Evolutionary conservation across 176 grass and related monocot genomes (phyloP).

Genomic region (Dendrocalamus sinicus): DNA sequence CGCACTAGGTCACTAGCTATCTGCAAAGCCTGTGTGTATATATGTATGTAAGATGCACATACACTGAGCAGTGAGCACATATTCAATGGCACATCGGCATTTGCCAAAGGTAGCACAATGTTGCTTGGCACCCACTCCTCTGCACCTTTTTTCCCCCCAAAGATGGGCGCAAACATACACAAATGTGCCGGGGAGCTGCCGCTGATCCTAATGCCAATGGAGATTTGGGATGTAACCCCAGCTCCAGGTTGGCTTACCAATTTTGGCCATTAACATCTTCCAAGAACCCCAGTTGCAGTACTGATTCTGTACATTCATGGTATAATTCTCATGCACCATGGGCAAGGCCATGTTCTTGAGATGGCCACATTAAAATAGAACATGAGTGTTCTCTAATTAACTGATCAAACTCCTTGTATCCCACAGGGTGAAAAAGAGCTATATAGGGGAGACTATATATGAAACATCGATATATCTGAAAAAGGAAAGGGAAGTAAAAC

Average conservation of each 20-base stretch:
- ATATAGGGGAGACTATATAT: constrained; percentile 28
- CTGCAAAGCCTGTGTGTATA: not conserved
- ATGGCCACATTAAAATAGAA: constrained; percentile 15
- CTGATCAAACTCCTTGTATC: not conserved
- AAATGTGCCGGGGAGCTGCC: constrained; percentile 56
- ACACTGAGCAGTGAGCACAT: not conserved
- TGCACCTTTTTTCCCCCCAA: constrained; percentile 22
- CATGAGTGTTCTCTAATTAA: not conserved
- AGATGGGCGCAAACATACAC: constrained; percentile 54
- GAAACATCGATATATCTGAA: constrained; percentile 32
- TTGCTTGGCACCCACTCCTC: constrained; percentile 79
- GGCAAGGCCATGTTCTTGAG: constrained; percentile 33
- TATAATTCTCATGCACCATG: constrained; percentile 25
- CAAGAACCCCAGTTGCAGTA: constrained; percentile 50
- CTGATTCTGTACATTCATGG: constrained; percentile 45
- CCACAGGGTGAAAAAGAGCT: constrained; percentile 8
- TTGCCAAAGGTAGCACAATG: constrained; percentile 71
- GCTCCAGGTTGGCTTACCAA: constrained; percentile 49
- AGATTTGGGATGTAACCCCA: constrained; percentile 40
- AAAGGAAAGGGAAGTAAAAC: not conserved
- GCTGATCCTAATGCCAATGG: constrained; percentile 49
- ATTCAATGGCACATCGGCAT: constrained; percentile 56
- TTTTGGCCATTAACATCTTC: constrained; percentile 52
- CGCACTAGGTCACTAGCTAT: too few relatives aligned
- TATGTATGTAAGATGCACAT: not conserved